A percentile compares a stretch with the other conserved stretches of the same genome.
Conservation (phyloP, 208 protist species). For the Acanthamoeba castellanii region DNA sequence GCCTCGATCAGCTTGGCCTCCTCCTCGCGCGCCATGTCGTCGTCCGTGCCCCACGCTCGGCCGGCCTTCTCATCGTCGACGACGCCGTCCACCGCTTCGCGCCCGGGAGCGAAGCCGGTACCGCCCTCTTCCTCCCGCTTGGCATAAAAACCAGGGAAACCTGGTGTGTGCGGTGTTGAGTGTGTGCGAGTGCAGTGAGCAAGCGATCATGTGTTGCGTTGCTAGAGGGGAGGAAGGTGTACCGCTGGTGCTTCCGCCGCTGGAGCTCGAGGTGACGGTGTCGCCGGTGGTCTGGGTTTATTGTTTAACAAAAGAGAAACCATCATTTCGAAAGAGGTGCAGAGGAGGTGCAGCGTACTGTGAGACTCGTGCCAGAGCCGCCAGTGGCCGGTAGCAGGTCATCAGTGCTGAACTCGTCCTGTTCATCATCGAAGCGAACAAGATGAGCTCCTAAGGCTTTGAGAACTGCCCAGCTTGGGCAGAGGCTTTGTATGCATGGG, state of each 20-base stretch:
- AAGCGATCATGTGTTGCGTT: background rate
- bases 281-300: background rate
- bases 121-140: background rate
- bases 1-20: background rate
- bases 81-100: background rate
- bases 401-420: background rate
- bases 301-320: background rate
- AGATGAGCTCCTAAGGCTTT: background rate
- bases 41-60: background rate
- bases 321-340: background rate
- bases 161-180: background rate
- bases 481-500: too few relatives aligned
- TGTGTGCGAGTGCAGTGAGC: background rate
- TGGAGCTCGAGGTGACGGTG: background rate
- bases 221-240: background rate
- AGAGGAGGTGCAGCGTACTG: background rate
- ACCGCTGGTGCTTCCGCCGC: background rate
- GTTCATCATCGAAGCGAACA: background rate
- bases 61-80: background rate
- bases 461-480: background rate
- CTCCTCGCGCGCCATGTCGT: background rate
- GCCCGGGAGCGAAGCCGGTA: background rate
- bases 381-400: background rate
- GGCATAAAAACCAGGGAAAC: conserved; percentile 9
- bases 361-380: background rate